These are phyloP conservation scores for Barnettozyma sp. DNA, from an alignment of 805 yeast species.

Conservation along the genomic window DNA sequence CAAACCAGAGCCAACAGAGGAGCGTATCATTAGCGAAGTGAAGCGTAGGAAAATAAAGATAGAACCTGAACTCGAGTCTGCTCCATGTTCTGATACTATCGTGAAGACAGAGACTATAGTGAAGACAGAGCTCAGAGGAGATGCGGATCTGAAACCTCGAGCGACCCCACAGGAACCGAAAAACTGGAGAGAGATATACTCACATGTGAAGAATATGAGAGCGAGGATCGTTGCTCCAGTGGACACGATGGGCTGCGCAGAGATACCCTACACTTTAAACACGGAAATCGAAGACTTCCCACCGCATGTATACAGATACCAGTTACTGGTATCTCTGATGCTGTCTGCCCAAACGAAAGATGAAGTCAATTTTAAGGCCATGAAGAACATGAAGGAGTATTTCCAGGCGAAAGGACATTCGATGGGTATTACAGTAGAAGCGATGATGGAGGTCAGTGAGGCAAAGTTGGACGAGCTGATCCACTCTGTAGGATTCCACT, in stretches of 20 bases:
- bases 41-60: not conserved
- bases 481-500: slow-evolving; percentile 82
- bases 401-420: slow-evolving; percentile 35
- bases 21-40: no score
- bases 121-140: not conserved
- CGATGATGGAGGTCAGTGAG: slow-evolving; percentile 44
- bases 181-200: slow-evolving; percentile 51
- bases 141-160: no score
- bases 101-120: slow-evolving; percentile 2
- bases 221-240: slow-evolving; percentile 68
- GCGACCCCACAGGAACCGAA: slow-evolving; percentile 25
- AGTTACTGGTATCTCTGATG: slow-evolving; percentile 73
- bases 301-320: slow-evolving; percentile 50
- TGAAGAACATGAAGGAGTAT: slow-evolving; percentile 48
- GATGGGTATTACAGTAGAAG: slow-evolving; percentile 54
- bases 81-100: no score
- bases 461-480: slow-evolving; percentile 56
- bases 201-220: slow-evolving; percentile 62
- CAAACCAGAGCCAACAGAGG: not conserved
- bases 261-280: slow-evolving; percentile 36
- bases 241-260: slow-evolving; percentile 81
- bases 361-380: slow-evolving; percentile 71
- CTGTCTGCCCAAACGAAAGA: slow-evolving; percentile 90
- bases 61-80: no score
- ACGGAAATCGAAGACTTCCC: slow-evolving; percentile 24